These are phyloP conservation scores for Leptographium procerum DNA, from an alignment of 2,329 filamentous ascomycete genomes.

Conservation along the genomic window DNA sequence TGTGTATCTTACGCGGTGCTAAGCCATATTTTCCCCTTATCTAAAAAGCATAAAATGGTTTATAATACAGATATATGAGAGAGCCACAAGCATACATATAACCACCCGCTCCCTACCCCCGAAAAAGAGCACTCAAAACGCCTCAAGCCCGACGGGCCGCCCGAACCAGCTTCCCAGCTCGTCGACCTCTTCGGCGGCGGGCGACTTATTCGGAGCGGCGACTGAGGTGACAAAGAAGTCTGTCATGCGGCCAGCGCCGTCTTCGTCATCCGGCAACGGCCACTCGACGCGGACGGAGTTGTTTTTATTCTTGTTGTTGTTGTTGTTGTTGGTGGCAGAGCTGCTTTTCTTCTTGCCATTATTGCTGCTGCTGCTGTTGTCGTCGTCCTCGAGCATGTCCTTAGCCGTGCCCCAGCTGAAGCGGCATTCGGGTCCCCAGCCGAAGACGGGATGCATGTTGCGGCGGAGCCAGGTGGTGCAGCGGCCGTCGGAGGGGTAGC, in stretches of 20 bases:
- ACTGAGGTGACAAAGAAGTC: slow-evolving; percentile 52
- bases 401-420: slow-evolving; percentile 96
- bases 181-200: slow-evolving; percentile 34
- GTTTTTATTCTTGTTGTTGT: too few relatives aligned
- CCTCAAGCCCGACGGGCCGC: slow-evolving; percentile 53
- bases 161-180: slow-evolving; percentile 68
- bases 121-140: slow-evolving; percentile 42
- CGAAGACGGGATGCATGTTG: slow-evolving; percentile 89
- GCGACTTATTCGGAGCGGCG: slow-evolving; percentile 27
- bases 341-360: slow-evolving; percentile 24
- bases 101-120: too few relatives aligned
- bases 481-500: slow-evolving; percentile 79
- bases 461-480: slow-evolving; percentile 71
- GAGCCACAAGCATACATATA: too few relatives aligned
- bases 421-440: slow-evolving; percentile 85
- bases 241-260: slow-evolving; percentile 58
- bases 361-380: too few relatives aligned
- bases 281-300: slow-evolving; percentile 70
- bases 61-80: too few relatives aligned
- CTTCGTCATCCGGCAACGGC: slow-evolving; percentile 37
- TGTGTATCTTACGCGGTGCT: too few relatives aligned
- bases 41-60: too few relatives aligned
- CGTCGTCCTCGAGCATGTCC: slow-evolving; percentile 74
- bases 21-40: too few relatives aligned
- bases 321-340: neutral